Percentiles rank a stretch among this genome's conserved stretches.
Conservation (phyloP, 2,329 filamentous ascomycete genomes). For the Stromatinia cepivora region DNA sequence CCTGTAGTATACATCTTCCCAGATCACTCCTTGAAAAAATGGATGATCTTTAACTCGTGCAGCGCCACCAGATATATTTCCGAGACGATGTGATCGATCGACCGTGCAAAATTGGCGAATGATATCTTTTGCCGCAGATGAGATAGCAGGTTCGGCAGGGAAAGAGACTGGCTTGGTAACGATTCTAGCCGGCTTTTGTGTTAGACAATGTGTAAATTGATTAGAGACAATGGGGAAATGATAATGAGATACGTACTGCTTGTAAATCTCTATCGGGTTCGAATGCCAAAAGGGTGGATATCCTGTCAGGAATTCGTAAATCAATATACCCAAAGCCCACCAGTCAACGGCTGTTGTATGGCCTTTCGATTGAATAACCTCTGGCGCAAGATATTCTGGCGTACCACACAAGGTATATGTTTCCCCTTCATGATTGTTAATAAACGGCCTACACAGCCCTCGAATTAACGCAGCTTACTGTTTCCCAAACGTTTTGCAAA, state of each 20-base stretch:
- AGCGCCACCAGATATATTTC: conserved; percentile 76
- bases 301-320: conserved; percentile 82
- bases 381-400: conserved; percentile 79
- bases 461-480: conserved; percentile 42
- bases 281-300: conserved; percentile 87
- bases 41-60: conserved; percentile 70
- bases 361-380: conserved; percentile 82
- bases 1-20: conserved; percentile 69
- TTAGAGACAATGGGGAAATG: background rate
- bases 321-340: conserved; percentile 83
- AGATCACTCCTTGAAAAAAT: conserved; percentile 73
- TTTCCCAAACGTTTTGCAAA: conserved; percentile 77
- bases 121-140: conserved; percentile 68
- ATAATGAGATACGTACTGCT: conserved; percentile 56
- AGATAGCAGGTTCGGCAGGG: conserved; percentile 63
- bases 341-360: conserved; percentile 77
- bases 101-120: conserved; percentile 76
- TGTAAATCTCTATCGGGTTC: conserved; percentile 85
- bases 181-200: conserved; percentile 53
- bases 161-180: conserved; percentile 76
- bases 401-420: conserved; percentile 80
- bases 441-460: background rate
- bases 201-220: conserved; percentile 10
- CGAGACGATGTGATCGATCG: conserved; percentile 74
- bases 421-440: conserved; percentile 26